Evolutionary conservation across 148 eudicot species (phyloP).

Genomic region (Dysphania ambrosioides): DNA sequence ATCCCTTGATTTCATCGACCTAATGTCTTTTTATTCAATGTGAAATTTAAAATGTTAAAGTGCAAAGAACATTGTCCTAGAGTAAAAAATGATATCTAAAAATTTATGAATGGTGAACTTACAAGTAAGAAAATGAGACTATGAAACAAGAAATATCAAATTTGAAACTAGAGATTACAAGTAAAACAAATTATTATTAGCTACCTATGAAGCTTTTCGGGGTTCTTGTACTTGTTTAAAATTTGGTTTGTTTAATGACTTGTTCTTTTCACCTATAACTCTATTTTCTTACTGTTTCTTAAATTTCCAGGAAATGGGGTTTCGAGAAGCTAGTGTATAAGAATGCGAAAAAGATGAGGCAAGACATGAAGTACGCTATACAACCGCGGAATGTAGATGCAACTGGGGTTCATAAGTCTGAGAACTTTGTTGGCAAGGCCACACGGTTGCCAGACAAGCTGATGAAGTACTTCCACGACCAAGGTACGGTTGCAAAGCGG

Average conservation of each 20-base stretch:
- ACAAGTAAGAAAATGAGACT: no score
- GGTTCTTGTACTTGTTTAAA: no score
- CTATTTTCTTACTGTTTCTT: background rate
- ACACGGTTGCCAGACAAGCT: slow-evolving; percentile 37
- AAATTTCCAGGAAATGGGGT: slow-evolving; percentile 63
- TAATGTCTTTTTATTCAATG: no score
- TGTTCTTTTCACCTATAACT: background rate
- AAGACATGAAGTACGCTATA: slow-evolving; percentile 65
- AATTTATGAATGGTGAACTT: no score
- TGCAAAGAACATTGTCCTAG: no score
- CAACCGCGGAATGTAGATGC: slow-evolving; percentile 67
- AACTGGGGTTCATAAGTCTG: slow-evolving; percentile 71
- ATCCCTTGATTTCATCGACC: no score
- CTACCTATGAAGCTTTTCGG: no score
- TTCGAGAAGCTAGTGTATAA: slow-evolving; percentile 78
- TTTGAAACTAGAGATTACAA: no score
- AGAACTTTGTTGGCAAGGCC: slow-evolving; percentile 47
- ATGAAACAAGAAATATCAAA: no score
- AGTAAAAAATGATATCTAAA: no score
- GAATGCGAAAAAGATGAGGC: slow-evolving; percentile 49
- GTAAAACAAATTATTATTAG: no score
- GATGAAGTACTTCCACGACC: slow-evolving; percentile 67
- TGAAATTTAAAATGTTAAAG: no score
- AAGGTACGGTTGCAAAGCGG: slow-evolving; percentile 53
- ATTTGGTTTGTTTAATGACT: background rate